Conservation (phyloP, 192 early-diverging fungal species). For the Chytriomyces hyalinus region DNA sequence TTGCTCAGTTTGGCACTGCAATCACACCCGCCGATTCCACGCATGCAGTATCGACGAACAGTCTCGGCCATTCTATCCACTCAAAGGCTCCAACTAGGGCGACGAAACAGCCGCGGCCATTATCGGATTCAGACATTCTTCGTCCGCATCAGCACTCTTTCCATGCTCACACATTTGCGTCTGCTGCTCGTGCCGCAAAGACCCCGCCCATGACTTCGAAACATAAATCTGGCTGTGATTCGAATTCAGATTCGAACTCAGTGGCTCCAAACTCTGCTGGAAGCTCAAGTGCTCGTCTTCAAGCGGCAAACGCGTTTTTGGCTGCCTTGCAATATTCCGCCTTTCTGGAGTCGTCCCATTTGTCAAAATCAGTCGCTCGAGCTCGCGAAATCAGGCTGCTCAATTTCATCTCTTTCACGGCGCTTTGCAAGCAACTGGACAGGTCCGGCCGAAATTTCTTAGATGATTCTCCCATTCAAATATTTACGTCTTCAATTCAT, state of each 20-base stretch:
- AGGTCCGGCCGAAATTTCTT: background rate
- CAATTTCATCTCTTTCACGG: background rate
- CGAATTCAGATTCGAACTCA: too few species aligned
- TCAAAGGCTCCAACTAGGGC: too few species aligned
- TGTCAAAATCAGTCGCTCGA: background rate
- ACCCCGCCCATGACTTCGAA: background rate
- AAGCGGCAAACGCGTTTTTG: conserved; percentile 9
- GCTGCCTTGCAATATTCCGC: conserved; percentile 15
- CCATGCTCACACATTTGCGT: too few species aligned
- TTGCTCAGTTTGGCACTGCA: conserved; percentile 20
- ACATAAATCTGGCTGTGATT: too few species aligned
- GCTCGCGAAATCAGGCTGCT: conserved; percentile 14
- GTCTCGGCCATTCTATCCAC: too few species aligned
- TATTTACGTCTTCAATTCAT: background rate
- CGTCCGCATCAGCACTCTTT: too few species aligned
- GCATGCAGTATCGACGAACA: too few species aligned
- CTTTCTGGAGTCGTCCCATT: background rate
- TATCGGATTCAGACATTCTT: too few species aligned
- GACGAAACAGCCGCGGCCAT: too few species aligned
- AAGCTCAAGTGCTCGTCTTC: background rate
- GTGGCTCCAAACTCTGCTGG: too few species aligned
- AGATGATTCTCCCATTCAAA: background rate
- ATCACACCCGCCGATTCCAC: background rate
- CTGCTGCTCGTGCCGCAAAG: too few species aligned
- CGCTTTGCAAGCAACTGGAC: background rate